These are phyloP conservation scores for Volvox reticuliferus DNA, from an alignment of 139 green algal species.

Conservation along the genomic window DNA sequence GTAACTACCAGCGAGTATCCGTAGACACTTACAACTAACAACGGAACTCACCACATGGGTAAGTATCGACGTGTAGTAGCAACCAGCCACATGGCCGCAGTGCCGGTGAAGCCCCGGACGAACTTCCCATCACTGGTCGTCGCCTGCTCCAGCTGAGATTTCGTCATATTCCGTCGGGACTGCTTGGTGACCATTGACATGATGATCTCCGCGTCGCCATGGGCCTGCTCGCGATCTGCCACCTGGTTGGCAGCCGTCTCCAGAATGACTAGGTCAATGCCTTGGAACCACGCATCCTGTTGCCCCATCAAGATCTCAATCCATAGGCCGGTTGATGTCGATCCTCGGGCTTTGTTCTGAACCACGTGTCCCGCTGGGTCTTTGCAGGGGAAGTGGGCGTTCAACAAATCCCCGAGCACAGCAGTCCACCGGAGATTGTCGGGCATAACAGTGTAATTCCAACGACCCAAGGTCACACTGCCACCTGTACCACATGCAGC, in stretches of 20 bases:
- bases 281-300: neutral
- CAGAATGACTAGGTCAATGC: neutral
- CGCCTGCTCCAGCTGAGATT: too few relatives aligned
- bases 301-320: neutral
- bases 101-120: neutral
- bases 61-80: neutral
- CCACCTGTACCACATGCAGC: too few relatives aligned
- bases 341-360: neutral
- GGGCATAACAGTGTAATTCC: neutral
- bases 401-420: neutral
- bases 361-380: neutral
- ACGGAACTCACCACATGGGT: neutral
- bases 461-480: neutral
- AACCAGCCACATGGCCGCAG: neutral
- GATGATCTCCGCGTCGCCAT: neutral
- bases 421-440: neutral
- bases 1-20: neutral
- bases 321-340: neutral
- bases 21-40: neutral
- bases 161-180: neutral
- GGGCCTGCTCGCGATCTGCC: neutral
- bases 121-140: too few relatives aligned
- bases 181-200: constrained; percentile 6
- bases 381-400: neutral
- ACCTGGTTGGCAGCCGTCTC: constrained; percentile 10